A percentile compares a stretch with the other conserved stretches of the same genome.
phyloP scores from a whole-genome alignment of 2,329 filamentous ascomycete species.

The Verticillium tricorpus region DNA sequence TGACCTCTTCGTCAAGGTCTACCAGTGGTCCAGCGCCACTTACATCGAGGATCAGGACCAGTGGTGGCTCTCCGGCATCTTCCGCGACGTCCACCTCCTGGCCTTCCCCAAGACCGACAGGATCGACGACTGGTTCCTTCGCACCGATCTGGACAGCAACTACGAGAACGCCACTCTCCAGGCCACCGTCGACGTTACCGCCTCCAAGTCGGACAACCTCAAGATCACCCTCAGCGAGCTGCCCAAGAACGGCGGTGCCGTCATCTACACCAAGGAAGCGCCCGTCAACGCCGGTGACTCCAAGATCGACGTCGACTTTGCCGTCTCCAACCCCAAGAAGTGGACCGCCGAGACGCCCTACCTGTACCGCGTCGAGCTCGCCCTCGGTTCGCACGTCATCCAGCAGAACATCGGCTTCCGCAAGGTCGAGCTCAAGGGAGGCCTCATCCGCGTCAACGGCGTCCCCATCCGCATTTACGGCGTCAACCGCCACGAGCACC shows the following conservation, averaged over 20 bases:
- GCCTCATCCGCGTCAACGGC: conserved; percentile 60
- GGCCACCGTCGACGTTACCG: conserved; percentile 40
- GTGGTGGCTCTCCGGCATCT: conserved; percentile 66
- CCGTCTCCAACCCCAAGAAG: conserved; percentile 50
- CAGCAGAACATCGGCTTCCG: conserved; percentile 59
- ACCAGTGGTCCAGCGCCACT: conserved; percentile 64
- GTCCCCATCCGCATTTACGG: conserved; percentile 56
- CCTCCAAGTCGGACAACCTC: conserved; percentile 27
- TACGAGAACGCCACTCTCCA: conserved; percentile 47
- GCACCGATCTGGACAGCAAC: conserved; percentile 44
- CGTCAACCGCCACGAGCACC: conserved; percentile 68
- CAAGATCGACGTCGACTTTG: conserved; percentile 36
- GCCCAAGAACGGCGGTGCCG: conserved; percentile 26
- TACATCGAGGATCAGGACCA: conserved; percentile 70
- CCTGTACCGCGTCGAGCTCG: conserved; percentile 51
- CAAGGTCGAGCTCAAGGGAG: conserved; percentile 56
- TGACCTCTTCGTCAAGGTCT: conserved; percentile 59
- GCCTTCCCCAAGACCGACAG: conserved; percentile 45
- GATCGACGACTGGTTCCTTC: conserved; percentile 56
- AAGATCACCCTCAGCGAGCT: conserved; percentile 39
- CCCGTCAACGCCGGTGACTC: conserved; percentile 19
- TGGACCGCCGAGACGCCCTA: conserved; percentile 66
- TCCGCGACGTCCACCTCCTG: conserved; percentile 60
- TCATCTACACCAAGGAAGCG: conserved; percentile 19
- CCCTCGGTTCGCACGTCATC: conserved; percentile 35